Base-by-base conservation (phyloP, 345 rosid species). In the Nasturtium officinale region DNA sequence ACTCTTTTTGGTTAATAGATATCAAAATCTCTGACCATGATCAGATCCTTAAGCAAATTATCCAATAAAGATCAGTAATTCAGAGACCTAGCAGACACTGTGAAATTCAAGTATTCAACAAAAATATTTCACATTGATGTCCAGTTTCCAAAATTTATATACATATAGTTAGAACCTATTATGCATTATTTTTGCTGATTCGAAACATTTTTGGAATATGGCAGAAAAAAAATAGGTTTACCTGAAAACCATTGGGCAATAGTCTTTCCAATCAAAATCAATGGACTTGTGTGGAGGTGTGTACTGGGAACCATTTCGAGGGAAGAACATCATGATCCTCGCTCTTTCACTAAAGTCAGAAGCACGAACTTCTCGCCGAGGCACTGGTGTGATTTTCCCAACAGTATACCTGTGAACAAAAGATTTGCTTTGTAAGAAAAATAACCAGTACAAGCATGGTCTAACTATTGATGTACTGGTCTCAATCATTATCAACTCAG, bases 171-270 rank as follows among this genome's bases (percentile, higher is more conserved):
- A 62, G 32, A 73, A 55, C 45, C 10, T 37, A 10, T 13, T 11
- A 29, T 45, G 45, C 66, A 33, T 35, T 47, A 16, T 26, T 7
- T 7, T 20, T 21, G 9, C 32, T 21, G 16, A 51, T 40, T 68
- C 21, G 3, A 42, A 68, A 40, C 28, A 11, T 32, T 33, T 76
- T 37, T 55, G 21, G 35, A 9, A 54, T 5, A 17, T 60, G 7
- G 33, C n/a, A n/a, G 16, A 63, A 38, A 32, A 32, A 70, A 38
- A 65, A 47, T 20, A 35, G 33, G 42, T 29, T 60, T 85, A 94
- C 98, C 98, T 91, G 85, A 94, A 94, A 80, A 91, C 98, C 98
- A 91, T 91, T 45, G 98, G 98, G 78, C 98, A 91, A 72, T 91
- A 94, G 75, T 94, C 98, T 79, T 91, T 94, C 98, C 98, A 94